Percentiles rank a stretch among this genome's conserved stretches.
These are phyloP conservation scores for Prototheca wickerhamii DNA, from an alignment of 163 green algal species.

Conservation along the genomic window DNA sequence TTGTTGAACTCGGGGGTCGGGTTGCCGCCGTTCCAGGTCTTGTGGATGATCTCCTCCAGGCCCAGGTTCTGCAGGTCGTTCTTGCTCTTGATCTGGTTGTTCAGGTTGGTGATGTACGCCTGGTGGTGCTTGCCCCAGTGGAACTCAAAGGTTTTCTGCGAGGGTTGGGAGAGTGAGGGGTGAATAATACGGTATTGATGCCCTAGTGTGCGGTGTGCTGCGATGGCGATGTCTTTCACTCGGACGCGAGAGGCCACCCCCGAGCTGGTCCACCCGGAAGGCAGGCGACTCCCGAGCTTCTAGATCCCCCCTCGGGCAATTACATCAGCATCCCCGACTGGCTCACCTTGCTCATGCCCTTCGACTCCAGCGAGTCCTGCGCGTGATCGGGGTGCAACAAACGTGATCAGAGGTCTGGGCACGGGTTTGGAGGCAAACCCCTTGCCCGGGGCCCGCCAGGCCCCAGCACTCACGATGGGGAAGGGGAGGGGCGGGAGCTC, in stretches of 20 bases:
- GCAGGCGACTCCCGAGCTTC: too few relatives aligned
- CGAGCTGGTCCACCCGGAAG: too few relatives aligned
- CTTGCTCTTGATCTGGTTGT: conserved; percentile 88
- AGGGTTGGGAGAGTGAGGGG: background rate
- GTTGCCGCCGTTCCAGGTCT: conserved; percentile 78
- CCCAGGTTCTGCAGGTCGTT: conserved; percentile 63
- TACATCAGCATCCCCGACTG: too few relatives aligned
- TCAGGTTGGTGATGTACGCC: conserved; percentile 79
- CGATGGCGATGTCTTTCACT: too few relatives aligned
- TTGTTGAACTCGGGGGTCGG: conserved; percentile 94
- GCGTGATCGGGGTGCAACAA: background rate
- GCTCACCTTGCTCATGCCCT: conserved; percentile 29
- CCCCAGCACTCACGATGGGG: conserved; percentile 9
- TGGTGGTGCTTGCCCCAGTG: conserved; percentile 93
- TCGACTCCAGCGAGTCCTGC: conserved; percentile 23
- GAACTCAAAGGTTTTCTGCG: conserved; percentile 52
- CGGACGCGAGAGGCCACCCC: too few relatives aligned
- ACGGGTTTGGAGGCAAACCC: background rate
- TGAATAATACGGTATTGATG: background rate
- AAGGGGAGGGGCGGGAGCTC: conserved; percentile 21
- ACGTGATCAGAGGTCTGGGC: background rate
- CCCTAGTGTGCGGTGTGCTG: background rate
- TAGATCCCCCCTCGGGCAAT: too few relatives aligned
- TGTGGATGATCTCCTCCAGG: conserved; percentile 78
- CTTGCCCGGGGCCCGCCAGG: background rate